Evolutionary conservation across 805 yeast species (phyloP), one percentile per base, ranked within the genome.

Genomic region (Hanseniaspora guilliermondii): DNA sequence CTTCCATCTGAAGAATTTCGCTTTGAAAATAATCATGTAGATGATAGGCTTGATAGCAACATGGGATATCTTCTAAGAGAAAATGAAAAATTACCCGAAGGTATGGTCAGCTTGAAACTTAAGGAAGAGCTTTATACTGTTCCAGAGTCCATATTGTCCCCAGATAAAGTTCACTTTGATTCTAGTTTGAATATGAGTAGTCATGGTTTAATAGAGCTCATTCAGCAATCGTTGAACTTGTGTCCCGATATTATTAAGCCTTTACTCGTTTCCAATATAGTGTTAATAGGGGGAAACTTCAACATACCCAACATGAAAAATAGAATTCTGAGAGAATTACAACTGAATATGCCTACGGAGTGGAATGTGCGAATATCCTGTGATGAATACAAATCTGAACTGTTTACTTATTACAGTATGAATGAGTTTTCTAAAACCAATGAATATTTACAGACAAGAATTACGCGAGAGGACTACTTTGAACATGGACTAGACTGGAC

Each of bases 121-220:
- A 75, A 73, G 25, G 97, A 91, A 65, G 99, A 93, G 66, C 69
- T 96, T 55, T 91, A 93, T 67, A 75, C 86, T 1, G 78, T 85
- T 2, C 96, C 97, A 0, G 99, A 93, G 64, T 73, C 86, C 1
- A 71, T 85, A 36, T 89, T 87, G 66, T 88, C 83, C 60, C 98
- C 99, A 0, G 85, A 81, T 57, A 80, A 86, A 54, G 75, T 85
- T 0, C 87, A 86, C 14, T 71, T 91, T 33, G 53, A 52, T 30
- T 27, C 49, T 4, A 27, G 33, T 5, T 11, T 52, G 14, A 37
- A 32, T 4, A 77, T 82, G 59, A 76, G 72, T 55, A 82, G 88
- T 60, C 80, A 91, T 0, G 97, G 96, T 14, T 67, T 94, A 21
- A 76, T 83, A 0, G 84, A 80, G 56, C 73, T 84, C 0, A 77